Percentiles rank a stretch among this genome's conserved stretches.
phyloP scores from a whole-genome alignment of 2,329 filamentous ascomycete genomes.

The Pseudofabraea citricarpa region DNA sequence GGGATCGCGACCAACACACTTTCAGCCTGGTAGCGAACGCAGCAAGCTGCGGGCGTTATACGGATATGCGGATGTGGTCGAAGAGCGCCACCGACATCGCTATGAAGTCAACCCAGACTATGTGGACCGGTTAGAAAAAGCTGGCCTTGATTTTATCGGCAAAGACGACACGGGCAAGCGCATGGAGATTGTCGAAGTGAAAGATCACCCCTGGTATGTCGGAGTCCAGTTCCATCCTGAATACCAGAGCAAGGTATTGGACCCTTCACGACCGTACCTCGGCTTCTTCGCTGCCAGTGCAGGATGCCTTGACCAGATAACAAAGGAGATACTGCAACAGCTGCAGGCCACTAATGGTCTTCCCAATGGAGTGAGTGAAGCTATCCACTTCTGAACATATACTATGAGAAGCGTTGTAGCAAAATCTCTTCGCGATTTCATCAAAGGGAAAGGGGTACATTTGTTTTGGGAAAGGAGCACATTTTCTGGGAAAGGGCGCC shows the following conservation, averaged over 20 bases:
- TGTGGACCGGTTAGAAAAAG: slow-evolving; percentile 61
- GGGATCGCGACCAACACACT: slow-evolving; percentile 68
- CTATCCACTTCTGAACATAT: background rate
- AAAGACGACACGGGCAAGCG: slow-evolving; percentile 74
- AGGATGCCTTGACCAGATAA: slow-evolving; percentile 26
- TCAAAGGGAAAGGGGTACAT: background rate
- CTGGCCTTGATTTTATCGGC: slow-evolving; percentile 70
- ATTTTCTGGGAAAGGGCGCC: background rate
- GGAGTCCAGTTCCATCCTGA: slow-evolving; percentile 89
- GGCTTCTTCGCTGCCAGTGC: slow-evolving; percentile 75
- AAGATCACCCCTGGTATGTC: slow-evolving; percentile 80
- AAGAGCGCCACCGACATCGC: slow-evolving; percentile 80
- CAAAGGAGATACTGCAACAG: slow-evolving; percentile 1
- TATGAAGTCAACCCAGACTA: slow-evolving; percentile 87
- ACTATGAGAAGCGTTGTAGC: background rate
- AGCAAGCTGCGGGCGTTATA: slow-evolving; percentile 73
- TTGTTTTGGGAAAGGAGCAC: no score
- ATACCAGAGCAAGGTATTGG: slow-evolving; percentile 71
- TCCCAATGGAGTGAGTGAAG: background rate
- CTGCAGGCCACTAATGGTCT: background rate
- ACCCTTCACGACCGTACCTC: slow-evolving; percentile 71
- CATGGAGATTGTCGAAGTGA: slow-evolving; percentile 80
- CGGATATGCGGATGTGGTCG: slow-evolving; percentile 47
- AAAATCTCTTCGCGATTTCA: background rate
- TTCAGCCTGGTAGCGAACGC: slow-evolving; percentile 74